Evolutionary conservation across 2,329 filamentous ascomycete species (phyloP), one percentile per base, ranked within the genome.

Genomic region (Fusarium secorum): DNA sequence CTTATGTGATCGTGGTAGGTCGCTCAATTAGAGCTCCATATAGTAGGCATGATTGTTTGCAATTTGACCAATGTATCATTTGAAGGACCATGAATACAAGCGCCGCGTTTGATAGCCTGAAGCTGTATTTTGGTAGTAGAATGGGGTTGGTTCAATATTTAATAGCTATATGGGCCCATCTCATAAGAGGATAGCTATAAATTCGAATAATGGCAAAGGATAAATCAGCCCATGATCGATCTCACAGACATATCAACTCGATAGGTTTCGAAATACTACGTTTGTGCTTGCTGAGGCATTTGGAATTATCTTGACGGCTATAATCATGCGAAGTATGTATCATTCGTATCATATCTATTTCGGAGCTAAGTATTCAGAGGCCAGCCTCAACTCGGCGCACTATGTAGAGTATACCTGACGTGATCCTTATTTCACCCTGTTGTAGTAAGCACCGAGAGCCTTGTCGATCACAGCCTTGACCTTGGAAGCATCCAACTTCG

Each of bases 391-490:
- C 13, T 28, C n/a, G 6, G 39, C 20, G 22, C 41, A 49, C 38
- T 9, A 36, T 44, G 13, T 17, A 18, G 14, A 35, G 13, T 5
- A 22, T 22, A 20, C 7, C 17, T 30, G 5, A 6, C 10, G 8
- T 11, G 7, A 20, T 8, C 3, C 32, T n/a, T 33, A 68, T 53
- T 74, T 74, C 4, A 77, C 68, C 33, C 72, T 70, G 33, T 79
- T 77, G 60, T 82, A 83, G 69, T 89, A 90, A 5, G 79, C 75
- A 65, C 82, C 75, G 57, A 82, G 79, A 1, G 86, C 87, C 35
- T 83, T 82, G 55, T 89, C 84, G 60, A 91, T 85, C 18, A 91
- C 84, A 41, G 79, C 83, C 80, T 85, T 90, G 30, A 91, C 85
- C 67, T 85, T 85, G 1, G 75, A 78, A 0, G 86, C 81, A n/a